Base-by-base conservation (phyloP, 768 basidiomycete species). In the Russula vinacea region DNA sequence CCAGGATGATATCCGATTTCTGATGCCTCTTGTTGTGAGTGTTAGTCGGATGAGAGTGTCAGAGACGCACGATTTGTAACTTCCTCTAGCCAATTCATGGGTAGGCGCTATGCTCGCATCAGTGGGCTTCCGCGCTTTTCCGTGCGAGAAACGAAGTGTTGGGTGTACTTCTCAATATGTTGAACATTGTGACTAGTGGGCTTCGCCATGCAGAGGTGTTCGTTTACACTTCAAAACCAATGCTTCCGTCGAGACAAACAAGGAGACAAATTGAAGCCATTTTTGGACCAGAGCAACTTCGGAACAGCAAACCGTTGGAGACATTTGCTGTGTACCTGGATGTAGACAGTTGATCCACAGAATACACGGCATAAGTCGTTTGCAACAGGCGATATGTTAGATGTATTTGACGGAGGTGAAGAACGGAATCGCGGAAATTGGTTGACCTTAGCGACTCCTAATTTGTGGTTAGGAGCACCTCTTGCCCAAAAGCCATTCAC, bases 331-430 rank as follows among this genome's bases (percentile, higher is more conserved):
- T n/a, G n/a, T n/a, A n/a, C n/a, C n/a, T 79, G 67, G 89, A 94
- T 2, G 94, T 92, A 5, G 93, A 94, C 22, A 98, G 85, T 73
- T 98, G 97, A 76, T 98, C 96, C 5, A 98, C 90, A 64, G 98
- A 87, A 77, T 87, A 98, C n/a, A n/a, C 85, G 72, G 98, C 94
- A 70, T 89, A 85, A 39, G 76, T 70, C 5, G 81, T 24, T n/a
- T 73, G 72, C 24, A 94, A 73, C n/a, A 97, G 80, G 56, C 86
- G 81, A 7, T 78, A 67, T 0, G 86, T 85, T 54, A 99, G 83
- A 69, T 95, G 91, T 1, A 98, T 79, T 67, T 98, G 95, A 24
- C 92, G 85, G 5, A 87, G 79, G 72, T 97, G 94, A 0, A 94
- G 87, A 29, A 29, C 29, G 92, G 70, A 3, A 89, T 84, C 91